Conservation (phyloP, 176 grass and related monocot species). For the Lolium rigidum region DNA sequence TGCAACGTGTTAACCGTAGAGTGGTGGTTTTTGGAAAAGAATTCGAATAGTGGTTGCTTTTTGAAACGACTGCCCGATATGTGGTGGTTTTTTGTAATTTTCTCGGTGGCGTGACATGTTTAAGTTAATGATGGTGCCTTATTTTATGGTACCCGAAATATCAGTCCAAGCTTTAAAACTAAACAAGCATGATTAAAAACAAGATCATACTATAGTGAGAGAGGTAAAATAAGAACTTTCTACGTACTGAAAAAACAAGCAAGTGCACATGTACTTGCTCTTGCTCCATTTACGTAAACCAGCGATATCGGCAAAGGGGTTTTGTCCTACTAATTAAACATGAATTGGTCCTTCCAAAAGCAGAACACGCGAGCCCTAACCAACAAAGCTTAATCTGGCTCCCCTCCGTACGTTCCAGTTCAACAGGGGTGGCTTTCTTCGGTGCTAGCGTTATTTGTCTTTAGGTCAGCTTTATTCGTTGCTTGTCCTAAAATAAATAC, state of each 20-base stretch:
- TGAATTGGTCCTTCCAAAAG: too few species aligned
- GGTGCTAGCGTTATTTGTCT: neutral
- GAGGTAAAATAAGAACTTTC: neutral
- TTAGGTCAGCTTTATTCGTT: constrained; percentile 45
- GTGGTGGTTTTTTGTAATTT: too few species aligned
- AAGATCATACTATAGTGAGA: neutral
- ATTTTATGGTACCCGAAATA: too few species aligned
- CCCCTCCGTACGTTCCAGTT: constrained; percentile 40
- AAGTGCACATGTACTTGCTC: neutral
- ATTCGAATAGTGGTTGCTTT: too few species aligned
- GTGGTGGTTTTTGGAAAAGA: too few species aligned
- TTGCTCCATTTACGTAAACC: neutral
- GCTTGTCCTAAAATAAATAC: constrained; percentile 44
- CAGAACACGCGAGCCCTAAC: constrained; percentile 27
- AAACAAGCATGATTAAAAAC: neutral
- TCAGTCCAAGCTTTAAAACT: too few species aligned
- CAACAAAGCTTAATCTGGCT: constrained; percentile 19
- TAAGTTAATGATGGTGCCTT: neutral
- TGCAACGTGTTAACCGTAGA: too few species aligned
- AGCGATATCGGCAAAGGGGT: too few species aligned
- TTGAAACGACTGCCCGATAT: too few species aligned
- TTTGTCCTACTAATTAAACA: too few species aligned
- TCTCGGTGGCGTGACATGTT: too few species aligned
- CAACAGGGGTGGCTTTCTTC: constrained; percentile 27
- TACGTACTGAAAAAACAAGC: too few species aligned